These are phyloP conservation scores for Lipomyces mesembrius DNA, from an alignment of 805 yeast species.

Conservation along the genomic window DNA sequence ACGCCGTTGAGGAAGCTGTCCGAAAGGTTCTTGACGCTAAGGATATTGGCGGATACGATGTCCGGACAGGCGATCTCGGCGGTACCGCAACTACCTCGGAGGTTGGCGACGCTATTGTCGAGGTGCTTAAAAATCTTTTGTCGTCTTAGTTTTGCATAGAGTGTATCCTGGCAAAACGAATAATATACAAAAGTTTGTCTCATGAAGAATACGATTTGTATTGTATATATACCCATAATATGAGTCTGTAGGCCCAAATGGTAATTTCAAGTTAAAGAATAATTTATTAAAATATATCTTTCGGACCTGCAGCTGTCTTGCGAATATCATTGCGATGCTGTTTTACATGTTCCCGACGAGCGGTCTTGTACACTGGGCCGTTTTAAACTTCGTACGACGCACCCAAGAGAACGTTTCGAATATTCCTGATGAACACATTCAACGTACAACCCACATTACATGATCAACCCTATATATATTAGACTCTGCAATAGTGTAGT, in stretches of 20 bases:
- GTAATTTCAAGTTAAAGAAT: no score
- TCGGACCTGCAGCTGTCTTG: no score
- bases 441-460: no score
- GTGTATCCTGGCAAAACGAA: background rate
- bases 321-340: no score
- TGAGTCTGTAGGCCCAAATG: no score
- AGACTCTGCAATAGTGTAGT: background rate
- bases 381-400: no score
- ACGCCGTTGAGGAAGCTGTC: constrained; percentile 87
- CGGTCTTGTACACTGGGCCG: no score
- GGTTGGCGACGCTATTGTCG: constrained; percentile 92
- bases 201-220: background rate
- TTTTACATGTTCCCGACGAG: no score
- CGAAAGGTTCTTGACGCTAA: constrained; percentile 78
- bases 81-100: constrained; percentile 84
- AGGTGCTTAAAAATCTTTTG: constrained; percentile 29
- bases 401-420: no score
- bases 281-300: no score
- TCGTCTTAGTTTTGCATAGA: background rate
- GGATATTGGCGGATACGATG: constrained; percentile 42
- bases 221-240: background rate
- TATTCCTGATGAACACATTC: no score
- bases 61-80: constrained; percentile 90
- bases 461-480: background rate
- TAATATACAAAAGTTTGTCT: background rate